Base-by-base conservation (phyloP, 768 basidiomycete species). In the Fomitopsis serialis region DNA sequence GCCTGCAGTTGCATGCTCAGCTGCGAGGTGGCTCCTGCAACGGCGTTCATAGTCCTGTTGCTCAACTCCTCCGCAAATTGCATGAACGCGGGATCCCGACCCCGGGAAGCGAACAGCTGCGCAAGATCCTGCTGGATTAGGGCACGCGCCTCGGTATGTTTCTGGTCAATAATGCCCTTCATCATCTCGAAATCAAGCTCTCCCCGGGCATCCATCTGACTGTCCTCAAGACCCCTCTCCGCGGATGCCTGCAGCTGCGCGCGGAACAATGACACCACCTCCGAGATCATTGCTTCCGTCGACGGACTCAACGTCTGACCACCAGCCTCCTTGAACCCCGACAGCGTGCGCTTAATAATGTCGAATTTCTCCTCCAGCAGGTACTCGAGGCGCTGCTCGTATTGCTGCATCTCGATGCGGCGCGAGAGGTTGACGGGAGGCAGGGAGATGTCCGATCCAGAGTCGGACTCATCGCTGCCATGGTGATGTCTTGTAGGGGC, bases 111-210 rank as follows among this genome's bases (percentile, higher is more conserved):
- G 47, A 79, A 55, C 19, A 83, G 62, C 24, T 76, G 72, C 19
- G 71, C 72, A n/a, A 90, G 67, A 59, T 90, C 87, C 10, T 69
- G 76, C 63, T 80, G 81, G 52, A 93, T 64, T 13, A 77, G 61
- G 2, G 74, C 70, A 1, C 83, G 68, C n/a, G 82, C 68, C 54
- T 87, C 81, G 36, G 78, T 73, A 34, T 89, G 83, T 12, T 82
- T 80, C 59, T 87, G 78, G 57, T 88, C 80, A 21, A 92, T 72
- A 35, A 83, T 72, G 54, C 82, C 81, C 61, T 78, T 85, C 63
- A 92, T 77, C 56, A 89, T 71, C 62, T 89, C 85, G 64, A 89
- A 82, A 68, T 92, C 89, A 23, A 90, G 69, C 58, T 92, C 89
- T 19, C 85, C 87, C 27, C 81, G 80, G 22, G 85, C 87, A 60